Conservation (phyloP, 768 basidiomycete genomes). For the Ramaria rubella region DNA sequence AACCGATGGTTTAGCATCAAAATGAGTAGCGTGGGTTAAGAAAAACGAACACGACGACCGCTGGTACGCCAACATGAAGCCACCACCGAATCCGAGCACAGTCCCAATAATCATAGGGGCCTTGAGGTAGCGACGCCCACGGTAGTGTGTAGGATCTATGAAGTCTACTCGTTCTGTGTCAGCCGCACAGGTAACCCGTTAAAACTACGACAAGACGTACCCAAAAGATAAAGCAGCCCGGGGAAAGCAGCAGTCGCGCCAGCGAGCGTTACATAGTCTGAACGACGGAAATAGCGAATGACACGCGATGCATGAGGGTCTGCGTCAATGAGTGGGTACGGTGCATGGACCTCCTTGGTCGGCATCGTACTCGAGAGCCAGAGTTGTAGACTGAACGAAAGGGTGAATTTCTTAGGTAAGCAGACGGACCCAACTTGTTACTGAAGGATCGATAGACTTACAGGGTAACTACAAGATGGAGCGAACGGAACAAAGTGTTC, state of each 20-base stretch:
- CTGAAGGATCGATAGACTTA: too few species aligned
- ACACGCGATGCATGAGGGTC: conserved; percentile 90
- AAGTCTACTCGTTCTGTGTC: conserved; percentile 29
- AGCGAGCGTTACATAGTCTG: conserved; percentile 84
- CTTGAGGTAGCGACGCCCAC: conserved; percentile 22
- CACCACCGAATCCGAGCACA: conserved; percentile 78
- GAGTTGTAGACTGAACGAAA: neutral
- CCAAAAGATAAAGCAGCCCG: conserved; percentile 71
- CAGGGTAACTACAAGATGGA: conserved; percentile 28
- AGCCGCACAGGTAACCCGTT: neutral
- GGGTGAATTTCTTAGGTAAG: neutral
- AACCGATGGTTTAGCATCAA: too few species aligned
- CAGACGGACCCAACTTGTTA: neutral
- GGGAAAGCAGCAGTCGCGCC: conserved; percentile 78
- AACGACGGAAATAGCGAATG: conserved; percentile 78
- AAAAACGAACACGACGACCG: conserved; percentile 68
- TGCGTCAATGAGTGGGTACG: conserved; percentile 87
- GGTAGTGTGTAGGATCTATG: conserved; percentile 37
- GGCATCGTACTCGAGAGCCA: conserved; percentile 23
- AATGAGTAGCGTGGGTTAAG: conserved; percentile 7
- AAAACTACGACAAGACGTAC: conserved; percentile 44
- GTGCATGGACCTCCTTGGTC: conserved; percentile 49
- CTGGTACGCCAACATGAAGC: conserved; percentile 92
- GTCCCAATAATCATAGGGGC: conserved; percentile 51
- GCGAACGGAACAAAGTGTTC: conserved; percentile 45